Conservation (phyloP, 31 red algal genomes). For the Endocladia muricata region DNA sequence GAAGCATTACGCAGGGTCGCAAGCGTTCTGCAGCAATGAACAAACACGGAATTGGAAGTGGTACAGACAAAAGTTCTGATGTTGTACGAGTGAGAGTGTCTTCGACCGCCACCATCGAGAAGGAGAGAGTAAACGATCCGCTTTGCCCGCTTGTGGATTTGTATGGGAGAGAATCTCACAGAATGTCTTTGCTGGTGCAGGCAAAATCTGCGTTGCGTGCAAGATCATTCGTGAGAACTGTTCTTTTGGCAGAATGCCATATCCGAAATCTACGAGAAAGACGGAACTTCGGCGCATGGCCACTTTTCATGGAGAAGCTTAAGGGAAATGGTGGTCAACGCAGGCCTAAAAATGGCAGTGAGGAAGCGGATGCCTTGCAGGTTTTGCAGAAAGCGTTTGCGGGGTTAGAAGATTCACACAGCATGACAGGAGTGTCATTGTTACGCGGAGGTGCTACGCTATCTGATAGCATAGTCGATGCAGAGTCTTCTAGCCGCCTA, state of each 20-base stretch:
- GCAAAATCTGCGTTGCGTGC: constrained; percentile 43
- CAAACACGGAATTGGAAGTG: background rate
- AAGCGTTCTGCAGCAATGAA: background rate
- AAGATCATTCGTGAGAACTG: constrained; percentile 58
- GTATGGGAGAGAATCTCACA: constrained; percentile 2
- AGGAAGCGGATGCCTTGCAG: constrained; percentile 28
- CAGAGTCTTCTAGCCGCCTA: constrained; percentile 57
- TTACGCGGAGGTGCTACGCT: constrained; percentile 41
- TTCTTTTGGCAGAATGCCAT: constrained; percentile 70
- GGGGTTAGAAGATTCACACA: constrained; percentile 74
- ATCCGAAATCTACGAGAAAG: constrained; percentile 30
- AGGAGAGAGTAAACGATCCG: constrained; percentile 7
- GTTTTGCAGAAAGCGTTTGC: constrained; percentile 67
- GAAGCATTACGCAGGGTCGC: constrained; percentile 5
- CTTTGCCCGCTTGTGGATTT: constrained; percentile 57
- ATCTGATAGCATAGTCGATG: constrained; percentile 57
- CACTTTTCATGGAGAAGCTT: constrained; percentile 28
- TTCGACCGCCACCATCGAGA: too few relatives aligned
- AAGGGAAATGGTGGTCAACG: constrained; percentile 11
- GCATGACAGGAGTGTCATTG: constrained; percentile 61
- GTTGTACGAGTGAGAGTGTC: background rate
- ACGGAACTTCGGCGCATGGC: constrained; percentile 19
- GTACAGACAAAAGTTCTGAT: background rate
- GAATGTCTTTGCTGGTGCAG: constrained; percentile 43
- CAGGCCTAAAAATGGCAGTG: background rate